Percentiles rank a stretch among this genome's conserved stretches.
Conservation (phyloP, 2,329 filamentous ascomycete species). For the Chrysoporthe puriensis region DNA sequence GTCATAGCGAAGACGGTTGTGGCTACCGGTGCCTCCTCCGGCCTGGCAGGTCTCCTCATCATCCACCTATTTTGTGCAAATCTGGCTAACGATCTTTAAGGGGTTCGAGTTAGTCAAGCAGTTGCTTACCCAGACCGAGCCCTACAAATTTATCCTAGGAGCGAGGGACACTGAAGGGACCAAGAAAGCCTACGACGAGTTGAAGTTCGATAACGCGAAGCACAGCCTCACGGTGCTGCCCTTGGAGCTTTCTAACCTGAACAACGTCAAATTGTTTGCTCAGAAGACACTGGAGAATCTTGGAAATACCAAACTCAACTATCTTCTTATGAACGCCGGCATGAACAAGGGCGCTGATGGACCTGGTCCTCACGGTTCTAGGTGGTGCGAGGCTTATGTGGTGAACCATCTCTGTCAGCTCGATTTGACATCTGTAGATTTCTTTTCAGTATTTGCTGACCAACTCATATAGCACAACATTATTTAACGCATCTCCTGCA, state of each 20-base stretch:
- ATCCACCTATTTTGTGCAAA: neutral
- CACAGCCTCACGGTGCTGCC: constrained; percentile 51
- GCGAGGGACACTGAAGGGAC: constrained; percentile 49
- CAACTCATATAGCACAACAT: constrained; percentile 50
- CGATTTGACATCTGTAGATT: neutral
- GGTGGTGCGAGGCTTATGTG: constrained; percentile 54
- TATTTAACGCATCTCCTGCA: constrained; percentile 55
- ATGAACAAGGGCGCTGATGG: constrained; percentile 42
- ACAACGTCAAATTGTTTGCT: constrained; percentile 51
- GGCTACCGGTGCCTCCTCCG: constrained; percentile 54
- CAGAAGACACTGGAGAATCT: constrained; percentile 46
- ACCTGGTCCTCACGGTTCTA: constrained; percentile 45
- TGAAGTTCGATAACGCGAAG: constrained; percentile 45
- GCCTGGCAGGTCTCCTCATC: constrained; percentile 44
- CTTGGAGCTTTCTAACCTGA: constrained; percentile 51
- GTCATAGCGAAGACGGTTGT: constrained; percentile 52
- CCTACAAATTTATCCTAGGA: constrained; percentile 54
- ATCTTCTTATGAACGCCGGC: constrained; percentile 54
- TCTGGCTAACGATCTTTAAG: constrained; percentile 35
- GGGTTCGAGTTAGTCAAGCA: constrained; percentile 58
- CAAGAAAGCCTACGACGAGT: constrained; percentile 45
- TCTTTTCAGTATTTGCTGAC: neutral
- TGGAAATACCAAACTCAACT: constrained; percentile 49
- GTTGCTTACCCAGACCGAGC: constrained; percentile 48
- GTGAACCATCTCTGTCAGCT: constrained; percentile 57